Conservation (phyloP, 805 yeast species). For the Saccharomycopsis vini region DNA sequence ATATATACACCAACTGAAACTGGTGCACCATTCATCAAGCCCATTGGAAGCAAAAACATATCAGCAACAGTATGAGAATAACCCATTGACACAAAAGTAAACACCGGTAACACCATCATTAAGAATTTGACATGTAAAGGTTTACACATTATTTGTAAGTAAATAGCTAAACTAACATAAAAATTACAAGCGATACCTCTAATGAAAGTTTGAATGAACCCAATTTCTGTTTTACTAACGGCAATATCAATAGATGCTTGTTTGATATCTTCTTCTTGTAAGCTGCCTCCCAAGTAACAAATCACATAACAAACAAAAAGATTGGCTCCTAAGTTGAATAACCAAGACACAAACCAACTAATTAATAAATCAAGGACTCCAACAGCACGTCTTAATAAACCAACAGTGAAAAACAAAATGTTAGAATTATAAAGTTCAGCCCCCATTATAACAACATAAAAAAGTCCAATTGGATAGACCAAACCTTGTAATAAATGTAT, state of each 20-base stretch:
- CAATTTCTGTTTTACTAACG: constrained; percentile 34
- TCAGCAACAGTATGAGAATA: constrained; percentile 79
- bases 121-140: constrained; percentile 69
- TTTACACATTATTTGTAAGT: constrained; percentile 67
- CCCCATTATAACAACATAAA: constrained; percentile 68
- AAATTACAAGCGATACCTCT: constrained; percentile 72
- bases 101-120: constrained; percentile 57
- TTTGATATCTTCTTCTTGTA: constrained; percentile 33
- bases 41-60: constrained; percentile 61
- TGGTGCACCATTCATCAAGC: constrained; percentile 52
- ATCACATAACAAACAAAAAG: constrained; percentile 59
- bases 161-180: constrained; percentile 66
- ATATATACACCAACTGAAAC: constrained; percentile 54
- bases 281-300: constrained; percentile 46
- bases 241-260: constrained; percentile 40
- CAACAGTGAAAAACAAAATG: constrained; percentile 62
- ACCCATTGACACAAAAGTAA: constrained; percentile 71
- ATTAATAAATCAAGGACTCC: constrained; percentile 50
- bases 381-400: constrained; percentile 61
- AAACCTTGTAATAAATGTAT: constrained; percentile 49
- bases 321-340: constrained; percentile 55
- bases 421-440: constrained; percentile 71
- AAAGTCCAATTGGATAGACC: constrained; percentile 62
- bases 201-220: constrained; percentile 58
- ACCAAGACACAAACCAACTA: constrained; percentile 60